These are phyloP conservation scores for Aspergillus cavernicola DNA, from an alignment of 495 filamentous ascomycete species.

Conservation along the genomic window DNA sequence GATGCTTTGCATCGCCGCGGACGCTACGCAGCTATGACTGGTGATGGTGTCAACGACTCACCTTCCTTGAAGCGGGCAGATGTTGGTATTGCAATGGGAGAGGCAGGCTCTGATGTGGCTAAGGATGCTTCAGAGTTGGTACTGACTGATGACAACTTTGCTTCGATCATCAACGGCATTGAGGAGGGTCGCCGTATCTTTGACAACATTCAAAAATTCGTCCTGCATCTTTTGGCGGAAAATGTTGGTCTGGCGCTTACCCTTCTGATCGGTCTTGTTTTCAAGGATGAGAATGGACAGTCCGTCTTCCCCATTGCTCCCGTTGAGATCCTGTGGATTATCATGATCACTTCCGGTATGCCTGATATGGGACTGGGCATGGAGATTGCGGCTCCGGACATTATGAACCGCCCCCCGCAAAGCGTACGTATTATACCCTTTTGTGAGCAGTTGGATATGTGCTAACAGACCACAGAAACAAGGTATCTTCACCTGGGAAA, in stretches of 20 bases:
- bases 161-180: conserved; percentile 70
- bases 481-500: conserved; percentile 67
- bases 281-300: conserved; percentile 59
- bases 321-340: conserved; percentile 74
- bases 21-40: conserved; percentile 76
- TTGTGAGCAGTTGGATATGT: conserved; percentile 13
- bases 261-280: conserved; percentile 65
- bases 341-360: conserved; percentile 70
- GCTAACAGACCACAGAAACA: conserved; percentile 46
- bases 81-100: conserved; percentile 82
- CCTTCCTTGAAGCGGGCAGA: conserved; percentile 78
- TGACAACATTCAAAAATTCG: conserved; percentile 77
- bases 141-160: conserved; percentile 80
- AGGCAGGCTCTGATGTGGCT: conserved; percentile 76
- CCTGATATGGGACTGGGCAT: conserved; percentile 75
- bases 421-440: conserved; percentile 33
- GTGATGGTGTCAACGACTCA: conserved; percentile 85
- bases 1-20: conserved; percentile 66
- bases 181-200: conserved; percentile 71
- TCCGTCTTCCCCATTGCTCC: conserved; percentile 72
- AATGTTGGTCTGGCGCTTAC: conserved; percentile 69
- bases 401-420: conserved; percentile 65
- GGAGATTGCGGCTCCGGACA: conserved; percentile 62
- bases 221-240: conserved; percentile 67
- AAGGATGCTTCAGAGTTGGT: conserved; percentile 83